phyloP scores from a whole-genome alignment of 495 filamentous ascomycete species.

The Terfezia claveryi region DNA sequence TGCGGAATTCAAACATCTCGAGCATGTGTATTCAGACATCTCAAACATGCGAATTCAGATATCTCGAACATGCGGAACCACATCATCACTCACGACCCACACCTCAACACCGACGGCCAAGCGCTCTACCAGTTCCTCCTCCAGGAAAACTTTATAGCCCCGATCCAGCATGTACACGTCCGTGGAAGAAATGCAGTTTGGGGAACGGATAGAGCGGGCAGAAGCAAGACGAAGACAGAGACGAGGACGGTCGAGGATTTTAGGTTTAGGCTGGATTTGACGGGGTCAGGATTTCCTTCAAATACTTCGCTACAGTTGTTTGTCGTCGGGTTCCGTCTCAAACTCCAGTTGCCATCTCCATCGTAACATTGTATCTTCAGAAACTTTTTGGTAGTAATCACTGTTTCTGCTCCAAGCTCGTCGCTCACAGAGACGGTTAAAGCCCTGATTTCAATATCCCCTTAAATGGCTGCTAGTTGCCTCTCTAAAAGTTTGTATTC shows the following conservation, averaged over 20 bases:
- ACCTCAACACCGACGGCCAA: constrained; percentile 17
- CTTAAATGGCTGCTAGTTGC: background rate
- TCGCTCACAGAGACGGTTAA: background rate
- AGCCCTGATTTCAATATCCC: background rate
- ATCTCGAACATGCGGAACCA: no score
- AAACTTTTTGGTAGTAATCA: background rate
- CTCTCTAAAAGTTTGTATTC: background rate
- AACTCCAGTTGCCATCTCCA: background rate
- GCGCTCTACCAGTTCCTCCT: constrained; percentile 13
- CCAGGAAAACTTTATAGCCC: background rate
- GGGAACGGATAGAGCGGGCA: constrained; percentile 5
- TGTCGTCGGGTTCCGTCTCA: background rate
- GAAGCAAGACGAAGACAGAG: constrained; percentile 1
- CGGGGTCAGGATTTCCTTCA: background rate
- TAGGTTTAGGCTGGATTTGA: background rate
- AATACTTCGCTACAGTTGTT: background rate
- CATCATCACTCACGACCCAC: constrained; percentile 12
- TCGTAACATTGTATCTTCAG: background rate
- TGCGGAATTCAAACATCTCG: no score
- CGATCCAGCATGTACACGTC: background rate
- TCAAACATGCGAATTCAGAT: no score
- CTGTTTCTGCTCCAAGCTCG: background rate
- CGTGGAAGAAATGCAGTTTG: background rate
- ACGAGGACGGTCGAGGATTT: background rate
- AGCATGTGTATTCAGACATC: no score